Percentiles rank a stretch among this genome's conserved stretches.
Conservation (phyloP, 495 filamentous ascomycete genomes). For the Talaromyces adpressus region DNA sequence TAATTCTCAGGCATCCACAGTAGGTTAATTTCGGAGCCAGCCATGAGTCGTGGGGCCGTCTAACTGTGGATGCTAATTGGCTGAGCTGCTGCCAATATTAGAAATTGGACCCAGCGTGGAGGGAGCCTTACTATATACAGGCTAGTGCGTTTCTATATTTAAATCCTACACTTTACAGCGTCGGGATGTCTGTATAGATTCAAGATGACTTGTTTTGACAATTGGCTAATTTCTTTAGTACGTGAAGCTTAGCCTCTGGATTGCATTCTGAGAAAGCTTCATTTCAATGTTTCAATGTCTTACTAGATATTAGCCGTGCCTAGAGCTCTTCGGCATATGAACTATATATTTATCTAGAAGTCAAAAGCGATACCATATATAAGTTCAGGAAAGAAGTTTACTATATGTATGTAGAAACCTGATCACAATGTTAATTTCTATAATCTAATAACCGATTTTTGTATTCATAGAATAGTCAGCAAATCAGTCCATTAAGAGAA, state of each 20-base stretch:
- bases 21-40: background rate
- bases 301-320: background rate
- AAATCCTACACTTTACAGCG: background rate
- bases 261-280: background rate
- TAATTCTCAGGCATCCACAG: background rate
- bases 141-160: background rate
- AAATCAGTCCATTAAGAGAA: no score
- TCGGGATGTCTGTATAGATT: background rate
- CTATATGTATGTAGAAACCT: no score
- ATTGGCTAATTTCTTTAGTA: background rate
- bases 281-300: background rate
- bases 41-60: conserved; percentile 1
- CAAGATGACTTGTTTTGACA: background rate
- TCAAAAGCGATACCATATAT: background rate
- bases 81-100: conserved; percentile 1
- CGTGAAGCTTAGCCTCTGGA: background rate
- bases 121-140: background rate
- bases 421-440: no score
- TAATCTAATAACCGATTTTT: no score
- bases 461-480: no score
- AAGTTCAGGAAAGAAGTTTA: no score
- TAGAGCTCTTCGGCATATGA: background rate
- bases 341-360: background rate
- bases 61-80: background rate
- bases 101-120: background rate